Evolutionary conservation across 352 stramenopile species (phyloP), one percentile per base, ranked within the genome.

Genomic region (Phytophthora europaea): DNA sequence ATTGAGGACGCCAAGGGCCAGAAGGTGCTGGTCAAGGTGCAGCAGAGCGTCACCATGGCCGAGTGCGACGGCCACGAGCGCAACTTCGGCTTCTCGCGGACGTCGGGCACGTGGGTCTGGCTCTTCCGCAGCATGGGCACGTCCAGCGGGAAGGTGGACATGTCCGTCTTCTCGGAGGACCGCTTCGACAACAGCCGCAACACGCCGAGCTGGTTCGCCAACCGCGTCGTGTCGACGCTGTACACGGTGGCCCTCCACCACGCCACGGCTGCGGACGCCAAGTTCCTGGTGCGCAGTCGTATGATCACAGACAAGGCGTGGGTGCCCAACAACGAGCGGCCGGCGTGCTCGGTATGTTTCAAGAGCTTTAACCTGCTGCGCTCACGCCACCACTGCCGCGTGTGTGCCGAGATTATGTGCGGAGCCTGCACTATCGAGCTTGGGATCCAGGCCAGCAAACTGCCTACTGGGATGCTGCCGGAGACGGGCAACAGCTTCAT

Each of bases 381-480:
- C 1, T 85, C 84, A 48, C 87, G 89, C 38, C 89, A 96, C 71
- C 87, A 96, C 72, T 96, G 89, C 67, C 87, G 87, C 34, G 84
- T 91, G 7, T 96, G 89, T 55, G 87, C 85, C 40, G 89, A 96
- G 63, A 92, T 96, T 67, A 94, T 94, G 85, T 94, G 87, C 58
- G 78, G 82, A 0, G 68, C 76, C 0, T 94, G 87, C 53, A 95
- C 86, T 1, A 79, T 93, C 31, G 85, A 92, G 67, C 67, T 95
- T 16, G 78, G 78, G 1, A 64, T 95, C 34, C 78, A 83, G 28
- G 83, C 84, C 33, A 87, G 75, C 59, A 84, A 82, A 28, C 69
- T 94, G n/a, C 87, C 87, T 2, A 60, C 67, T 1, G 73, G 70
- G 0, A 79, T 93, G 79, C 79, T 87, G 4, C 85, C 87, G 8